A percentile compares a stretch with the other conserved stretches of the same genome.
phyloP scores from a whole-genome alignment of 225 moss, liverwort and hornwort genomes.

The Lunularia cruciata region DNA sequence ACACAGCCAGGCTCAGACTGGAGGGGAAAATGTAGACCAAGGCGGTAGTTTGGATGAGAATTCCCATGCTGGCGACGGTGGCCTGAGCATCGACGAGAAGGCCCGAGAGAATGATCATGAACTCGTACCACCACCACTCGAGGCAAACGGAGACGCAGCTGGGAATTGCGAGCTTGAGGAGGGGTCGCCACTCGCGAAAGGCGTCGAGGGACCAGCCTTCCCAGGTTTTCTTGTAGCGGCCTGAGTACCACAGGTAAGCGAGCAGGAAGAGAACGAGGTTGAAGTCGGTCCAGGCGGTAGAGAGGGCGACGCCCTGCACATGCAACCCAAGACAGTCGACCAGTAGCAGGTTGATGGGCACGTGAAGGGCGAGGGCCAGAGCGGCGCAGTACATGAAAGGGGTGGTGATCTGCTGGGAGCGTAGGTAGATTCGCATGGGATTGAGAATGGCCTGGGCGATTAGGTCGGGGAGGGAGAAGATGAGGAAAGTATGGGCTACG shows the following conservation, averaged over 20 bases:
- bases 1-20: slow-evolving; percentile 78
- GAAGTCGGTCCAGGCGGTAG: slow-evolving; percentile 86
- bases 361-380: slow-evolving; percentile 63
- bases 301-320: slow-evolving; percentile 77
- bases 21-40: slow-evolving; percentile 92
- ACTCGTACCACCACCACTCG: slow-evolving; percentile 99
- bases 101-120: slow-evolving; percentile 86
- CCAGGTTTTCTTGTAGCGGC: slow-evolving; percentile 76
- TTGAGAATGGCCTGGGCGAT: slow-evolving; percentile 73
- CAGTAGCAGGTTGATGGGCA: slow-evolving; percentile 76
- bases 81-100: slow-evolving; percentile 75
- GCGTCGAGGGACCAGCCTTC: slow-evolving; percentile 56
- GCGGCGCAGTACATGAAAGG: slow-evolving; percentile 83
- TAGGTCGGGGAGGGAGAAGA: slow-evolving; percentile 83
- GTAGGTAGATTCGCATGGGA: slow-evolving; percentile 82
- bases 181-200: slow-evolving; percentile 73
- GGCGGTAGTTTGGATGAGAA: slow-evolving; percentile 87
- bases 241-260: slow-evolving; percentile 58
- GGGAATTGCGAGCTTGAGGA: slow-evolving; percentile 72
- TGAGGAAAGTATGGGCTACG: slow-evolving; percentile 77
- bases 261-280: slow-evolving; percentile 78
- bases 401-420: slow-evolving; percentile 68
- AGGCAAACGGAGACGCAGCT: slow-evolving; percentile 86
- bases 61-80: slow-evolving; percentile 87
- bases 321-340: slow-evolving; percentile 56